Base-by-base conservation (phyloP, 208 protist genomes). In the Trypanosoma congolense region DNA sequence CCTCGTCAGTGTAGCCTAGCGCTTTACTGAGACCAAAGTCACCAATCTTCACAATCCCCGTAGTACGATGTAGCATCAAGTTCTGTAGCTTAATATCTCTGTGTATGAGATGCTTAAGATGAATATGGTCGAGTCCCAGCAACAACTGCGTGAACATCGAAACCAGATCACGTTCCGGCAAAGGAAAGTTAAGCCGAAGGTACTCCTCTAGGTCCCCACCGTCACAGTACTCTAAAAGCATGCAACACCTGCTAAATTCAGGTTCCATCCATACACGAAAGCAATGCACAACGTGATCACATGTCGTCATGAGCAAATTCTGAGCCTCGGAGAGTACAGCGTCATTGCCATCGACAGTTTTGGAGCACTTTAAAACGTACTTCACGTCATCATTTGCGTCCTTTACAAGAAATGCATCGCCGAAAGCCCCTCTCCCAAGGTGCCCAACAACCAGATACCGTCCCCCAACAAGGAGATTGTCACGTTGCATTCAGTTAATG, bases 221-320 rank as follows among this genome's bases (percentile, higher is more conserved):
- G 31, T 89, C 65, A 62, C 85, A 92, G 52, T 87, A 92, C 50
- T 92, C 85, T 52, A 87, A 61, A 36, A 87, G 33, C 35, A 92
- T 72, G 46, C 66, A 85, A n/a, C 82, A 60, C 9, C 55, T 70
- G 0, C 35, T 41, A 31, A 77, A 64, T 4, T 33, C 16, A 12
- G 45, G 33, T 22, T 85, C 75, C n/a, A 76, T 45, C 80, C 80
- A 92, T 18, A 61, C 44, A 30, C 79, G 59, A 54, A 69, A 61
- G 10, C 80, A 51, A 3, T 57, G 55, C n/a, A 85, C 74, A 4
- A 83, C 77, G 42, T 92, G 67, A 19, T 76, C 76, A 60, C 68
- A 77, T 22, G 61, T 75, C 9, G 86, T 61, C 4, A 55, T 12
- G 19, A 55, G 31, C 77, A 92, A 72, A 29, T 68, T 75, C 14